Evolutionary conservation across 2,329 filamentous ascomycete species (phyloP), one percentile per base, ranked within the genome.

Genomic region (Helotiales sp.): DNA sequence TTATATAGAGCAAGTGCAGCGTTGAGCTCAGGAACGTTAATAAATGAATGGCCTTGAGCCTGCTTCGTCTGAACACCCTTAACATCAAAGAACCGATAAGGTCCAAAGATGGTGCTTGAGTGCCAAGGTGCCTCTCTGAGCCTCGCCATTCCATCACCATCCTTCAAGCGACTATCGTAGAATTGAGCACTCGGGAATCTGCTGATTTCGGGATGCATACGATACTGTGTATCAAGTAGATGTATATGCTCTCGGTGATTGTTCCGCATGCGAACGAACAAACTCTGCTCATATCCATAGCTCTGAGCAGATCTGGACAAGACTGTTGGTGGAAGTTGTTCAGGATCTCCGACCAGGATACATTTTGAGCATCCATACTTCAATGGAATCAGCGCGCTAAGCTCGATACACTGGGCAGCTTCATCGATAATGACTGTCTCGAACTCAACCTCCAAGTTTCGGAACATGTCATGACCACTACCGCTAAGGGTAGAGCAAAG

Each of bases 401-500:
- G 82, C 76, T 99, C 95, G 60, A 99, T 96, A 73, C 93, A 99
- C 79, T 99, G 95, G 15, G 95, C 95, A 3, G 95, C 95, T 76
- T 99, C 95, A 68, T 99, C 95, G 63, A 99, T 97, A 66, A 99
- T 90, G 64, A 99, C 95, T 0, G 95, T 98, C 75, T 99, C 95
- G 66, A 99, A 99, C 73, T 99, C 95, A 52, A 99, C 91, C 67
- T 90, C 93, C 55, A 99, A 77, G 66, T 88, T 89, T 74, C 93
- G 91, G 77, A 99, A 96, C 86, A 98, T 96, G 65, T 99, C 95
- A 69, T 99, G 96, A 3, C 95, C 95, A 73, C 89, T 93, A 68
- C 93, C 95, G 72, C 93, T 97, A 50, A 99, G 85, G 0, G 95
- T 99, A 40, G 93, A 90, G 73, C 95, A 99, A 29, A 99, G 85